Evolutionary conservation across 2,329 filamentous ascomycete species (phyloP).

Genomic region (Penicillium decumbens): DNA sequence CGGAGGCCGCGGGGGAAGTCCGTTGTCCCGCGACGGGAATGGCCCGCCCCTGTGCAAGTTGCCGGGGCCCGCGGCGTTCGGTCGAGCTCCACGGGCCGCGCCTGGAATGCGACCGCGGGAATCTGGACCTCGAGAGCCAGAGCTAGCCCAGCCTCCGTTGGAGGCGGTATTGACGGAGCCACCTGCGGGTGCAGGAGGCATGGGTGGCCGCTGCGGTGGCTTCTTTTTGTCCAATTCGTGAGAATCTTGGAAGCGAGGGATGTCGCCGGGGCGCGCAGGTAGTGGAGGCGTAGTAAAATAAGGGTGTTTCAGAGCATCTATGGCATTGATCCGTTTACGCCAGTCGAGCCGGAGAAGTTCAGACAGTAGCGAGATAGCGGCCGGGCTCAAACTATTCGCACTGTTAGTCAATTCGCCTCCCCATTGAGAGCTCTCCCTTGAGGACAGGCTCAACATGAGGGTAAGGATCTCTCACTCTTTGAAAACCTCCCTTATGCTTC

Average conservation of each 20-base stretch:
- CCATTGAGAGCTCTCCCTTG: not conserved
- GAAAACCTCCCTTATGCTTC: conserved; percentile 70
- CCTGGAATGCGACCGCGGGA: conserved; percentile 36
- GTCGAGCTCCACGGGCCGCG: conserved; percentile 28
- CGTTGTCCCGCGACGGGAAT: conserved; percentile 29
- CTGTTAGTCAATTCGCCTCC: conserved; percentile 12
- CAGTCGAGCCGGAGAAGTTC: conserved; percentile 87
- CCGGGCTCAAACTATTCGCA: conserved; percentile 55
- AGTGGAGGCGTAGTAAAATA: conserved; percentile 79
- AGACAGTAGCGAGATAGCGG: conserved; percentile 71
- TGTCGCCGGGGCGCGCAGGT: conserved; percentile 75
- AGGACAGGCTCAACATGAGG: not conserved
- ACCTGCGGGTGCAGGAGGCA: conserved; percentile 86
- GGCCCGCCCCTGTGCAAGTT: conserved; percentile 25
- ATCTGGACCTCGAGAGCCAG: conserved; percentile 30
- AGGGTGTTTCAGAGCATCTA: conserved; percentile 85
- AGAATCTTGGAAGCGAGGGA: conserved; percentile 90
- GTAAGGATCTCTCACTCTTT: conserved; percentile 53
- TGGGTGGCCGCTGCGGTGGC: conserved; percentile 72
- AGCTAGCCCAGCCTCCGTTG: conserved; percentile 51
- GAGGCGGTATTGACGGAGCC: conserved; percentile 75
- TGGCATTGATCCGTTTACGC: conserved; percentile 81
- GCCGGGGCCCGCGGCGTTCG: conserved; percentile 22
- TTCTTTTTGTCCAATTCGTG: conserved; percentile 94
- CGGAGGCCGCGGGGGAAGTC: conserved; percentile 39